Base-by-base conservation (phyloP, 192 early-diverging fungal species). In the Entomortierella lignicola region DNA sequence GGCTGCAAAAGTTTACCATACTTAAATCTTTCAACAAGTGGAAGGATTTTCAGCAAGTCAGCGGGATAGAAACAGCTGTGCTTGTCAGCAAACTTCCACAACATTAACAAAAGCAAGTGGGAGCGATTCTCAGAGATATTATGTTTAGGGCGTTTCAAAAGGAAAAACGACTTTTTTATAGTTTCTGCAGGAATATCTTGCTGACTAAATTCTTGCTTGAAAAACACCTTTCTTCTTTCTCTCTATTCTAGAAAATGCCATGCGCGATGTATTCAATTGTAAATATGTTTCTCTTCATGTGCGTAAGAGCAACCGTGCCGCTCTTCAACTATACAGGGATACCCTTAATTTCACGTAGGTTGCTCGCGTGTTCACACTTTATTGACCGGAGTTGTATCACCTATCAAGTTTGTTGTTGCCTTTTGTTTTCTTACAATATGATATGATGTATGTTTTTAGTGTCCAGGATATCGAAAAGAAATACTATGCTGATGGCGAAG, bases 401-500 rank as follows among this genome's bases (percentile, higher is more conserved):
- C n/a, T n/a, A n/a, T n/a, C n/a, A n/a, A n/a, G n/a, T n/a, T n/a
- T n/a, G n/a, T n/a, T n/a, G n/a, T n/a, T n/a, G n/a, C n/a, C n/a
- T n/a, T n/a, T n/a, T n/a, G n/a, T n/a, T n/a, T n/a, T n/a, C n/a
- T n/a, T n/a, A n/a, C n/a, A n/a, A n/a, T n/a, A n/a, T n/a, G n/a
- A n/a, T n/a, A n/a, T n/a, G n/a, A n/a, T n/a, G n/a, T n/a, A 21
- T 52, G 4, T 52, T 25, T 52, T 52, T 64, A 93, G 91, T 48
- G 90, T 97, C 18, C 87, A 94, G 60, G 93, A 96, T 30, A 90
- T 95, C 23, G 98, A 99, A 79, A 92, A 93, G 70, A 94, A 95
- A 69, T 99, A 99, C 81, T 99, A 99, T 82, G 98, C 96, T 5
- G 97, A 99, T 80, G 98, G 98, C 23, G 98, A 99, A 77, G 93